These are phyloP conservation scores for Boletus speciosus DNA, from an alignment of 768 basidiomycete genomes.

Conservation along the genomic window DNA sequence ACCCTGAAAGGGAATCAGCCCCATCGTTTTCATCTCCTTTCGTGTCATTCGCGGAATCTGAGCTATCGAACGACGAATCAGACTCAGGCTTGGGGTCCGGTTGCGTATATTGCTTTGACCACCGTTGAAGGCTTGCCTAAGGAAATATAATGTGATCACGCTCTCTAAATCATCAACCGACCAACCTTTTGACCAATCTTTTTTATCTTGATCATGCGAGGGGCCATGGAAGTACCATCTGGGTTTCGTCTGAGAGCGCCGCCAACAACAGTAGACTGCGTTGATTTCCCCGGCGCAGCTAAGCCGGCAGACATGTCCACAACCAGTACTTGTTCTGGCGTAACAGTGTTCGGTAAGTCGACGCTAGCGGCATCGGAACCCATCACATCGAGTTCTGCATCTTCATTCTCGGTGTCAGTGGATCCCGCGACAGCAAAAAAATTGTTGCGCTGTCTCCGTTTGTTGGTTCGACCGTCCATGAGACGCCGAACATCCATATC, in stretches of 20 bases:
- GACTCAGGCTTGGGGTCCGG: conserved; percentile 36
- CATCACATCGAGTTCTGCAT: conserved; percentile 32
- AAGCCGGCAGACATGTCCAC: conserved; percentile 15
- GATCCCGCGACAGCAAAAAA: conserved; percentile 5
- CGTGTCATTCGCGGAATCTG: conserved; percentile 67
- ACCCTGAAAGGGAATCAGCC: conserved; percentile 10
- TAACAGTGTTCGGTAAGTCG: conserved; percentile 1
- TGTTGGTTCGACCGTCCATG: conserved; percentile 45
- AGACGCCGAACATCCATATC: conserved; percentile 55
- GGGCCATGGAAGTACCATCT: conserved; percentile 56
- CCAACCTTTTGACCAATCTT: conserved; percentile 45
- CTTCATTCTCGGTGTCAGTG: conserved; percentile 33
- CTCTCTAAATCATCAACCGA: conserved; percentile 5
- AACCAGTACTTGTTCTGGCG: conserved; percentile 4
- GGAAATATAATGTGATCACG: conserved; percentile 3
- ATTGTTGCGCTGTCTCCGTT: conserved; percentile 46
- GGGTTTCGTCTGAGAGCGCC: conserved; percentile 63
- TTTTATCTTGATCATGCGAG: conserved; percentile 44
- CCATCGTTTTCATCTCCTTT: conserved; percentile 25
- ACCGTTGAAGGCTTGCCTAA: conserved; percentile 45
- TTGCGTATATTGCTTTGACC: conserved; percentile 40
- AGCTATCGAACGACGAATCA: conserved; percentile 73
- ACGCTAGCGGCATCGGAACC: conserved; percentile 18
- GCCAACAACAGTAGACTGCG: conserved; percentile 40
- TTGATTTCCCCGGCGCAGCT: conserved; percentile 11